Evolutionary conservation across 345 rosid genomes (phyloP), one percentile per base, ranked within the genome.

Genomic region (Populus alba): DNA sequence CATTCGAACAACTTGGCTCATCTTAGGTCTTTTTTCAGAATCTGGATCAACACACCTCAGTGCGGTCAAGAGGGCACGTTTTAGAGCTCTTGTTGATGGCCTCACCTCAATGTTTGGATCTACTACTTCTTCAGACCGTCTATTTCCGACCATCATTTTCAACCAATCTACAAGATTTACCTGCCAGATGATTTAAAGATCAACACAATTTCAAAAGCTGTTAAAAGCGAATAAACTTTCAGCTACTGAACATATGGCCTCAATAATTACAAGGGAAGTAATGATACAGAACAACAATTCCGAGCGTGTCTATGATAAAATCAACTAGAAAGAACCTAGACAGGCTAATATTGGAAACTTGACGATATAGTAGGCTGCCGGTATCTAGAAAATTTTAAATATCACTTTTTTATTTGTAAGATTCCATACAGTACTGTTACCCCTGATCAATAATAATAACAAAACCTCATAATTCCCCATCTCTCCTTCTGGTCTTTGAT

Each of bases 1-100:
- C 98, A 97, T 97, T n/a, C 98, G 90, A 27, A 89, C 98, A n/a
- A 94, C 99, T 92, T 96, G 99, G 80, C 98, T 80, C 99, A 96
- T 96, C 88, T 90, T 92, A 6, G 98, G 98, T 77, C 99, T 86
- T 81, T 92, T 96, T 73, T 91, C 94, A 5, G 94, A 90, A 85
- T 94, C 92, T 7, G 95, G 98, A 87, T 96, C 99, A 15, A 97
- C 97, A 79, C 99, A 97, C 80, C 99, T 89, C 83, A 97, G 70
- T 70, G 99, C 98, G 70, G 98, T 97, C 86, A 97, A 84, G 41
- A 97, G 94, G 67, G 96, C 88, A 10, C 99, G 92, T 74, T 97
- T 97, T 39, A 97, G 81, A 49, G 93, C 92, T 80, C 98, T 87
- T 69, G 97, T 94, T 25, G 98, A 87, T 77, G 99, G 99, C 85